Evolutionary conservation across 2,329 filamentous ascomycete genomes (phyloP), one percentile per base, ranked within the genome.

Genomic region (Colletotrichum tamarilloi): DNA sequence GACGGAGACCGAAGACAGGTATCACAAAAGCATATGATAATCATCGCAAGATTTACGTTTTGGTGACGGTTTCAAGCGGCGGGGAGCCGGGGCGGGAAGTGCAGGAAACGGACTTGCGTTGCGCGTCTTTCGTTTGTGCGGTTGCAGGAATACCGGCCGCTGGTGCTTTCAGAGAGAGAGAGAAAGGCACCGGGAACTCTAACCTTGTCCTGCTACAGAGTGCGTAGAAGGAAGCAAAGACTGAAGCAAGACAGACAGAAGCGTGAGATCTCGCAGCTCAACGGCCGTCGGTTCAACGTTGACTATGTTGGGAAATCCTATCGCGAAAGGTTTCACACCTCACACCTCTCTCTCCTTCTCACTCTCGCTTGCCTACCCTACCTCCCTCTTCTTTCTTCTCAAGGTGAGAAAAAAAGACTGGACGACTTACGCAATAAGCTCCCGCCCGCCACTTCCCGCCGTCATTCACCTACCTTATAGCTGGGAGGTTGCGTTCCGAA

Each of bases 131-230:
- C n/a, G n/a, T 49, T n/a, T 22, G 16, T 30, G n/a, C 28, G 57
- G 19, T 38, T 62, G 22, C 9, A 16, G 14, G 12, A 9, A 63
- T 30, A 53, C 19, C 14, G 28, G 8, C 42, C 42, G 42, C 16
- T 49, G 42, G 16, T 32, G 42, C 42, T 49, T 11, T n/a, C 19
- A 19, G 7, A 49, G 16, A 8, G 42, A 24, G 24, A n/a, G 12
- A 16, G 16, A 19, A n/a, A 49, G 3, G 28, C n/a, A 5, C 46
- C 28, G 22, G 46, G 30, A 64, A 64, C 62, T 55, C 46, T 64
- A 64, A 55, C 62, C 62, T 53, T 64, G 62, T 26, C 62, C 60
- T 52, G 60, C 46, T 63, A 63, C 60, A 63, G 26, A 12, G 8
- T 11, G 60, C 14, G 58, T 16, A 38, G 30, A 55, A 55, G 22